A percentile compares a stretch with the other conserved stretches of the same genome.
Conservation (phyloP, 1,284 basidiomycete species). For the Rhodotorula mucilaginosa region DNA sequence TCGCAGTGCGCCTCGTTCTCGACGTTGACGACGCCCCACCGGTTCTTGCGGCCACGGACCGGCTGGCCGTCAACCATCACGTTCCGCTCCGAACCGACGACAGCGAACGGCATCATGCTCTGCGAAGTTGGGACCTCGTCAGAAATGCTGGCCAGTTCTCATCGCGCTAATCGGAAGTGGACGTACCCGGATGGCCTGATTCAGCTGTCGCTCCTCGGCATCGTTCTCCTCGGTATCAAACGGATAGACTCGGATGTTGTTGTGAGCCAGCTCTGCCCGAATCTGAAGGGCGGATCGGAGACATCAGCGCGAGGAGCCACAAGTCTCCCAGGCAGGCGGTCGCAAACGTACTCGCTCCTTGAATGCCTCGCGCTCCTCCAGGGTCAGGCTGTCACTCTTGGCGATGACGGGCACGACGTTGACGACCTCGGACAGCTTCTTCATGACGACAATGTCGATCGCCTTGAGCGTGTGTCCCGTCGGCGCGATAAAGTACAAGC, state of each 20-base stretch:
- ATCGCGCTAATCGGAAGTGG: neutral
- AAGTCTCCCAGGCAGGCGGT: neutral
- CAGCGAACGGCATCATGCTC: slow-evolving; percentile 92
- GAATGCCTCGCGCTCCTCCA: slow-evolving; percentile 89
- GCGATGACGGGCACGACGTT: slow-evolving; percentile 99
- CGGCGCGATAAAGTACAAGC: slow-evolving; percentile 96
- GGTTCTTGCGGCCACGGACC: slow-evolving; percentile 92
- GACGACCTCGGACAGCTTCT: slow-evolving; percentile 96
- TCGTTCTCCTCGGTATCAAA: slow-evolving; percentile 97
- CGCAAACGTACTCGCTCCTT: slow-evolving; percentile 70
- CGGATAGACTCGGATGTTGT: slow-evolving; percentile 93
- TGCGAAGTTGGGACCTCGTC: slow-evolving; percentile 47
- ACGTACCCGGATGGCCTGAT: slow-evolving; percentile 82
- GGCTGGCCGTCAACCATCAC: slow-evolving; percentile 94
- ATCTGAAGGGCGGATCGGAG: slow-evolving; percentile 57
- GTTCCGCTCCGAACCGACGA: slow-evolving; percentile 90
- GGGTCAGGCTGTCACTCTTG: slow-evolving; percentile 91
- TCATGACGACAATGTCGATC: slow-evolving; percentile 97
- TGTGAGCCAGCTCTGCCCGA: slow-evolving; percentile 84
- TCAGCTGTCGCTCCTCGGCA: slow-evolving; percentile 81
- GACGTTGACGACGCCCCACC: slow-evolving; percentile 97
- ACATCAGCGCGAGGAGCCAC: no score
- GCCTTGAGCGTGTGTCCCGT: slow-evolving; percentile 71
- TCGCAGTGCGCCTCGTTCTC: slow-evolving; percentile 97
- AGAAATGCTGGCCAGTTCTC: neutral